Evolutionary conservation across 768 basidiomycete species (phyloP).

Genomic region (Tulasnella sp.): DNA sequence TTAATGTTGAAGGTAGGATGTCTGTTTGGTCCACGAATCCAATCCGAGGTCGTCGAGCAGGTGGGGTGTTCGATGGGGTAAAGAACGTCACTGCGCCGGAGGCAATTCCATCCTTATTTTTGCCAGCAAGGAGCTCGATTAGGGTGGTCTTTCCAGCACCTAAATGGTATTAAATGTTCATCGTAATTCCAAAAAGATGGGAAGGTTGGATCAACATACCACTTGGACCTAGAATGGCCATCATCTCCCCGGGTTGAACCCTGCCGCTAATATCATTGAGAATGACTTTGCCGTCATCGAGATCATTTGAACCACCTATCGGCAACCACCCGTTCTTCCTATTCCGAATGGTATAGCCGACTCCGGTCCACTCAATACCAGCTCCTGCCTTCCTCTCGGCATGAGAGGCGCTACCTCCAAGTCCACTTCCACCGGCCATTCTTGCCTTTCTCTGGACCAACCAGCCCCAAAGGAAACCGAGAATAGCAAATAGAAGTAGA

Average conservation of each 20-base stretch:
- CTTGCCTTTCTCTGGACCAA: constrained; percentile 60
- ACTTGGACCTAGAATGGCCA: constrained; percentile 89
- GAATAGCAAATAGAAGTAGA: constrained; percentile 54
- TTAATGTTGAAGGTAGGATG: constrained; percentile 71
- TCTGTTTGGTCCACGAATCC: constrained; percentile 53
- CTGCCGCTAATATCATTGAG: constrained; percentile 65
- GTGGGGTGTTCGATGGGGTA: constrained; percentile 16
- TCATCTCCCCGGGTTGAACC: constrained; percentile 76
- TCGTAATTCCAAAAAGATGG: background rate
- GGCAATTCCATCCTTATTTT: constrained; percentile 65
- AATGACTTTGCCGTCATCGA: constrained; percentile 55
- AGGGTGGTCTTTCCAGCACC: constrained; percentile 89
- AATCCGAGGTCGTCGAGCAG: constrained; percentile 34
- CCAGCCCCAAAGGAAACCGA: constrained; percentile 60
- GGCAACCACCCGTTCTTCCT: constrained; percentile 15
- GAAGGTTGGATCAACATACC: constrained; percentile 43
- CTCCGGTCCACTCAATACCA: constrained; percentile 60
- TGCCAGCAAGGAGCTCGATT: constrained; percentile 85
- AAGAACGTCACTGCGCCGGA: constrained; percentile 64
- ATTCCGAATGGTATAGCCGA: constrained; percentile 52
- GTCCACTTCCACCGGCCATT: constrained; percentile 37
- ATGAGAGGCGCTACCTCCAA: constrained; percentile 34
- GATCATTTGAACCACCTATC: constrained; percentile 16
- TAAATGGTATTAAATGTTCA: constrained; percentile 30
- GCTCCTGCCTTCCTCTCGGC: constrained; percentile 48